Base-by-base conservation (phyloP, 768 basidiomycete species). In the Pilatotrama ljubarskyi region DNA sequence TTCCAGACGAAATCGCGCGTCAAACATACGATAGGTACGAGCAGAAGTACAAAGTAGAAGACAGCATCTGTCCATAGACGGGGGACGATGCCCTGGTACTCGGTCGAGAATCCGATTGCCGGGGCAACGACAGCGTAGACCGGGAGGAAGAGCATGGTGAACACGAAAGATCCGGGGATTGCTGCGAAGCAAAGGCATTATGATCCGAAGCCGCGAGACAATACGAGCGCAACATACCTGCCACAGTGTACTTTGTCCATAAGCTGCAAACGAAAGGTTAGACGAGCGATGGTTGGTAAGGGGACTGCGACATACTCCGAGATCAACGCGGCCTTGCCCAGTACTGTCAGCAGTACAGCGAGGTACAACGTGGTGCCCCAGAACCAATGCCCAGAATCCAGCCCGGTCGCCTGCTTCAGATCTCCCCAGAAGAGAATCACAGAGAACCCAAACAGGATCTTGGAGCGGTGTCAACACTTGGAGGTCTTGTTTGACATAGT, bases 211-310 rank as follows among this genome's bases (percentile, higher is more conserved):
- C 26, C 17, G 14, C 4, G 15, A 17, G 9, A 11, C 26, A 11
- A 20, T 9, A 44, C 29, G 18, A 20, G 15, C 25, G 20, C 18
- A 24, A 72, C 80, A 57, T 68, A 89, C 89, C 90, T 40, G 93
- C 93, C 48, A 98, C 91, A 13, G 96, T 98, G 69, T 98, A 99
- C 72, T 98, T 98, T 0, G 97, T 99, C 97, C 97, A 99, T n/a
- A 99, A 75, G 67, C 96, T 99, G 59, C 8, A 50, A 50, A 48
- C 13, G 6, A 25, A 26, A 24, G 10, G 53, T 35, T 4, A 38
- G 46, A 51, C 20, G 20, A 51, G 35, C 14, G 29, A 36, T 3
- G 50, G 17, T 14, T 13, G 18, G 18, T 3, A 9, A 41, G 15
- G 11, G 14, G 2, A n/a, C 24, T 7, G 14, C 2, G 26, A 79